phyloP scores from a whole-genome alignment of 2,329 filamentous ascomycete species.

The Colletotrichum lindemuthianum region DNA sequence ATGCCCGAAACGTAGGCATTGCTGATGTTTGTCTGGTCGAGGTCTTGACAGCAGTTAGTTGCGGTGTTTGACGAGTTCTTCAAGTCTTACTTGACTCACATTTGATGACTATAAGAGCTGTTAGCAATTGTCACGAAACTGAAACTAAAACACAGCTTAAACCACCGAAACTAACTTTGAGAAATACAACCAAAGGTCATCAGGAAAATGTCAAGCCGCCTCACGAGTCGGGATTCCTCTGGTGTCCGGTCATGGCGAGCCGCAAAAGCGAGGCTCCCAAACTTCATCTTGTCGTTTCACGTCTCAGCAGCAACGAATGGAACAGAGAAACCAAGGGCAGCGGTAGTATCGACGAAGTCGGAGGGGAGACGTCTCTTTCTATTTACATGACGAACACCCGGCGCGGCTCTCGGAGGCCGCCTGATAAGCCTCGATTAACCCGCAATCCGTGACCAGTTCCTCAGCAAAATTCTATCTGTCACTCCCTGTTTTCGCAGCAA shows the following conservation, averaged over 20 bases:
- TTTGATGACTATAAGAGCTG: conserved; percentile 33
- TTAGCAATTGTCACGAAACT: conserved; percentile 8
- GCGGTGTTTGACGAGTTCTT: conserved; percentile 23
- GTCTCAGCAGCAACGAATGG: not conserved
- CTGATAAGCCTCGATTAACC: conserved; percentile 5
- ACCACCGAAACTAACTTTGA: conserved; percentile 23
- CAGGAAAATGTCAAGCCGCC: conserved; percentile 35
- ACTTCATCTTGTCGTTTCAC: conserved; percentile 11
- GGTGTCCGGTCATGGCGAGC: conserved; percentile 31
- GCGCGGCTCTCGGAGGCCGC: not conserved
- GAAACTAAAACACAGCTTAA: not conserved
- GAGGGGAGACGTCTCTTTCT: not conserved
- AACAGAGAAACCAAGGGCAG: not conserved
- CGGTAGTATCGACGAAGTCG: not conserved
- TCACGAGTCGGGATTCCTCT: conserved; percentile 28
- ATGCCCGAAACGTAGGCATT: conserved; percentile 61
- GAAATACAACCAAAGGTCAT: conserved; percentile 38
- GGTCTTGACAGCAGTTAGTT: conserved; percentile 32
- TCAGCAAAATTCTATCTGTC: conserved; percentile 2
- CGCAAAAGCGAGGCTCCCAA: conserved; percentile 32
- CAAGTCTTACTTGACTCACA: conserved; percentile 10
- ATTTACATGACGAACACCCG: conserved; percentile 7
- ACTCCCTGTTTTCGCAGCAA: not conserved
- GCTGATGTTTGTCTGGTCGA: conserved; percentile 50
- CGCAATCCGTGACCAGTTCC: conserved; percentile 5